A percentile compares a stretch with the other conserved stretches of the same genome.
Conservation (phyloP, 192 early-diverging fungal species). For the Mortierella claussenii region DNA sequence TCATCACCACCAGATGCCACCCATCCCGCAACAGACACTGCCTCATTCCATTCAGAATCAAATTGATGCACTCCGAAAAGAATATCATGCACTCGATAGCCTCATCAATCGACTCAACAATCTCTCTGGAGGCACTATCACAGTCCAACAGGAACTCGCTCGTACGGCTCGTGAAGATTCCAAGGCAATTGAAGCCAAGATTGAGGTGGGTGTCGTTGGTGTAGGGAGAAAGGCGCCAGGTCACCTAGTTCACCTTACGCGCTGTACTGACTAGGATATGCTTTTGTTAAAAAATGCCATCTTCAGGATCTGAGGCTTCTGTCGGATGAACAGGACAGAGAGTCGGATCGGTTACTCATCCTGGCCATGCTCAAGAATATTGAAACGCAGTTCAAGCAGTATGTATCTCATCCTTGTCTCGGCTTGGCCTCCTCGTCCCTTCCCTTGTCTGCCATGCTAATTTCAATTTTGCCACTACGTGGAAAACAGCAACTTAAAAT, state of each 20-base stretch:
- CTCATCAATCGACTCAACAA: slow-evolving; percentile 30
- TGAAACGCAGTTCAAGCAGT: slow-evolving; percentile 64
- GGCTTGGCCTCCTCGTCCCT: no score
- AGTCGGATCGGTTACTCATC: slow-evolving; percentile 50
- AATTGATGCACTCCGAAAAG: slow-evolving; percentile 42
- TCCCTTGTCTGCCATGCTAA: background rate
- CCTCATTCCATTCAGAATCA: slow-evolving; percentile 21
- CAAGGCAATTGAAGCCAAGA: slow-evolving; percentile 42
- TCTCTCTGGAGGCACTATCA: slow-evolving; percentile 24
- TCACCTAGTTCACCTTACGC: no score
- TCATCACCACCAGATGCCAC: slow-evolving; percentile 30
- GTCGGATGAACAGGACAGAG: slow-evolving; percentile 67
- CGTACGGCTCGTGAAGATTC: slow-evolving; percentile 44
- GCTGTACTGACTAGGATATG: no score
- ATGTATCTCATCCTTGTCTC: slow-evolving; percentile 21
- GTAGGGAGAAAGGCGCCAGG: no score
- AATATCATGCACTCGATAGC: slow-evolving; percentile 38
- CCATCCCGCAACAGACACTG: slow-evolving; percentile 4
- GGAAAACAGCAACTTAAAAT: background rate
- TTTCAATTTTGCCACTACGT: background rate
- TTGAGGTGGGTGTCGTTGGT: slow-evolving; percentile 22
- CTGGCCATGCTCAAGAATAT: slow-evolving; percentile 58
- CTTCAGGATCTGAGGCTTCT: slow-evolving; percentile 53
- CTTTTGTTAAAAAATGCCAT: no score
- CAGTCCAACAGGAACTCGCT: slow-evolving; percentile 46